phyloP scores from a whole-genome alignment of 352 stramenopile species.

The Phytophthora palmivora region DNA sequence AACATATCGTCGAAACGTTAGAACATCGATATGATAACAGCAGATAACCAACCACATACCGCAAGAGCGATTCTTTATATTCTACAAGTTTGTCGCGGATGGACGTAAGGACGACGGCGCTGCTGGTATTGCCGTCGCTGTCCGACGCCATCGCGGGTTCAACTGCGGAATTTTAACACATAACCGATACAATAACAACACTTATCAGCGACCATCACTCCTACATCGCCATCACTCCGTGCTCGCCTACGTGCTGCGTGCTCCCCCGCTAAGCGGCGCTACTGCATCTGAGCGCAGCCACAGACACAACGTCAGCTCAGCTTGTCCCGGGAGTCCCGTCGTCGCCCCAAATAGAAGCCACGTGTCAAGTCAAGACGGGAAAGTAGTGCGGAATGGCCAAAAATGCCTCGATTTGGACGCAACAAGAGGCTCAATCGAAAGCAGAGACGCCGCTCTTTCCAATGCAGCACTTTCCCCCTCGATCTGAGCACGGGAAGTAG shows the following conservation, averaged over 20 bases:
- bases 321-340: not conserved
- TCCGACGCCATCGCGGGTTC: conserved; percentile 59
- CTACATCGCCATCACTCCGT: not conserved
- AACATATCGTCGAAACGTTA: conserved; percentile 4
- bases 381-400: conserved; percentile 31
- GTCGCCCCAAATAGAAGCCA: conserved; percentile 11
- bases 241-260: conserved; percentile 36
- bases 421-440: conserved; percentile 23
- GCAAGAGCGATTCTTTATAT: conserved; percentile 76
- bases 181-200: conserved; percentile 35
- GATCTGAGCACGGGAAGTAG: conserved; percentile 17
- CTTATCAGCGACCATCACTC: conserved; percentile 34
- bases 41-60: conserved; percentile 43
- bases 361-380: conserved; percentile 18
- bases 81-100: conserved; percentile 74
- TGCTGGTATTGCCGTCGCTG: conserved; percentile 41
- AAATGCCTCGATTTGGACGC: conserved; percentile 27
- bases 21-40: not conserved
- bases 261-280: conserved; percentile 27
- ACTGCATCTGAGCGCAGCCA: conserved; percentile 39
- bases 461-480: conserved; percentile 15
- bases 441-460: conserved; percentile 22
- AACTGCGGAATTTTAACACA: conserved; percentile 43
- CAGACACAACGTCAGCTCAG: conserved; percentile 29
- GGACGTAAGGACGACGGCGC: conserved; percentile 51